Base-by-base conservation (phyloP, 2,329 filamentous ascomycete genomes). In the Didymella arachidicola region DNA sequence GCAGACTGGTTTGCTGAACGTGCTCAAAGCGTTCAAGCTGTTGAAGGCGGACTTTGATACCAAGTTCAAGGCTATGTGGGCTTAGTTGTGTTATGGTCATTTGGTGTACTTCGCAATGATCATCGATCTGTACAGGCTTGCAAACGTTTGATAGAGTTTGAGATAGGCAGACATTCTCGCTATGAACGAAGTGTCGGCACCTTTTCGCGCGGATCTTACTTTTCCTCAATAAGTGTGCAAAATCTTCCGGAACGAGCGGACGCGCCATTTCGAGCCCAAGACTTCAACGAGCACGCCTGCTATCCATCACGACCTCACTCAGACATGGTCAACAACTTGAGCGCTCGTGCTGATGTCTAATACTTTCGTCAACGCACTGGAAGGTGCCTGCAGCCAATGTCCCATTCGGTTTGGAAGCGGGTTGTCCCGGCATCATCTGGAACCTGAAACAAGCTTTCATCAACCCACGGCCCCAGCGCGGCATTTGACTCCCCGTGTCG, bases 61-160 rank as follows among this genome's bases (percentile, higher is more conserved):
- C 43, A 90, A 88, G 78, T 90, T 90, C 75, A 80, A 71, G 69
- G 83, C 82, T 66, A 82, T 84, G 68, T 87, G 85, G 84, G 83
- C 86, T 71, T 88, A 72, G 54, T 34, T 25, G 46, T 51, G 29
- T 42, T n/a, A 38, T 29, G 42, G 7, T 54, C 11, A 14, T 8
- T 50, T 12, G 30, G 18, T 34, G 26, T 26, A 18, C 7, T 11
- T 19, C 5, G 41, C 25, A 18, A 45, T 18, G n/a, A 29, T 32
- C 27, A 48, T 26, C 25, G 38, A 27, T 34, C 6, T 46, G 41
- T 41, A 39, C 19, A 44, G 38, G 29, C n/a, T 14, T n/a, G 38
- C 19, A 32, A 27, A n/a, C 12, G 4, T 25, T n/a, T 27, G 18
- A 53, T 22, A 30, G 18, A 46, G 27, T 36, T 25, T 10, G 41